Percentiles rank a stretch among this genome's conserved stretches.
These are phyloP conservation scores for Rhynchosporium graminicola DNA, from an alignment of 2,329 filamentous ascomycete genomes.

Conservation along the genomic window DNA sequence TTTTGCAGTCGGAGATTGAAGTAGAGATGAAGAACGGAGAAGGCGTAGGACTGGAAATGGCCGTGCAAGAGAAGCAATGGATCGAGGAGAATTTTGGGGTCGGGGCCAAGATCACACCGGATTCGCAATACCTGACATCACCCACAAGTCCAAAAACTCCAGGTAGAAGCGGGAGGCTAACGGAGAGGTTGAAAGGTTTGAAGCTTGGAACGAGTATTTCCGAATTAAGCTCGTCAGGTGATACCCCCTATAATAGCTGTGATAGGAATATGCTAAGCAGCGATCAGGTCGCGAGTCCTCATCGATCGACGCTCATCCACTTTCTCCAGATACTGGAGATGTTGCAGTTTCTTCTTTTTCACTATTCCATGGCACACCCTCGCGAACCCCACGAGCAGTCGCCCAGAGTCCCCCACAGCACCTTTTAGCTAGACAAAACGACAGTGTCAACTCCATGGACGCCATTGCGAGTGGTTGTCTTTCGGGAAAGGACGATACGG, in stretches of 20 bases:
- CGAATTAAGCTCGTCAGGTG: constrained; percentile 61
- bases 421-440: constrained; percentile 32
- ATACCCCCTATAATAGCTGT: background rate
- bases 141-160: constrained; percentile 62
- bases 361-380: constrained; percentile 52
- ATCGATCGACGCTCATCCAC: constrained; percentile 39
- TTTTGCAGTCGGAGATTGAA: constrained; percentile 75
- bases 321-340: constrained; percentile 64
- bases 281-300: constrained; percentile 13
- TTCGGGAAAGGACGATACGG: constrained; percentile 44
- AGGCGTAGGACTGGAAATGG: constrained; percentile 83
- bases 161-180: constrained; percentile 62
- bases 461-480: constrained; percentile 41
- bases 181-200: constrained; percentile 78
- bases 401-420: constrained; percentile 35
- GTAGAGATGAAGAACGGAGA: constrained; percentile 76
- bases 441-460: constrained; percentile 41
- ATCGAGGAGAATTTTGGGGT: constrained; percentile 73
- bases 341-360: constrained; percentile 64
- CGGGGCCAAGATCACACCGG: constrained; percentile 30
- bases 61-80: constrained; percentile 79
- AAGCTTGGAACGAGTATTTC: constrained; percentile 73
- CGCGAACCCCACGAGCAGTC: constrained; percentile 46
- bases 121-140: constrained; percentile 42
- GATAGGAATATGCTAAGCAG: constrained; percentile 12